Percentiles rank a stretch among this genome's conserved stretches.
phyloP scores from a whole-genome alignment of 2,329 filamentous ascomycete genomes.

The Boeremia lycopersici region DNA sequence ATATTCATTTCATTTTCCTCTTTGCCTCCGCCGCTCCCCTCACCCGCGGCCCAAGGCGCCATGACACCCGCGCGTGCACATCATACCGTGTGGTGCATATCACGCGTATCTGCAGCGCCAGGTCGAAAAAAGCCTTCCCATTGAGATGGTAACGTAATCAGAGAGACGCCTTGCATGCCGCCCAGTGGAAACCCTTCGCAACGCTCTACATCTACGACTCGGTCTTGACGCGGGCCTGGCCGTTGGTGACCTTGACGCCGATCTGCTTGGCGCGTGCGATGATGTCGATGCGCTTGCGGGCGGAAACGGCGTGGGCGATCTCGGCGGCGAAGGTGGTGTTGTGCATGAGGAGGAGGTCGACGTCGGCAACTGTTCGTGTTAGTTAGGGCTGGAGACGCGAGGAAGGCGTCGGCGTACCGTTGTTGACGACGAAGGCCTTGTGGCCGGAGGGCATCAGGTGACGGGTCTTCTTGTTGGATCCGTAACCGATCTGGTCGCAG shows the following conservation, averaged over 20 bases:
- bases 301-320: constrained; percentile 97
- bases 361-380: constrained; percentile 68
- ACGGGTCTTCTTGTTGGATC: constrained; percentile 99
- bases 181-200: constrained; percentile 30
- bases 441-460: constrained; percentile 99
- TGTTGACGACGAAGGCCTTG: constrained; percentile 99
- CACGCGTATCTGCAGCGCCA: constrained; percentile 3
- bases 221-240: constrained; percentile 98
- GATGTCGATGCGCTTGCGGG: constrained; percentile 98
- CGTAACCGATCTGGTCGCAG: constrained; percentile 83
- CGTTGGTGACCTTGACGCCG: constrained; percentile 99
- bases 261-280: constrained; percentile 96
- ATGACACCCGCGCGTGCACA: too few species aligned
- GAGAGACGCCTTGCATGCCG: constrained; percentile 48
- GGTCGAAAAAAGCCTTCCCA: constrained; percentile 41
- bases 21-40: constrained; percentile 15
- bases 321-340: constrained; percentile 99
- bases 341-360: constrained; percentile 99
- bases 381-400: constrained; percentile 25
- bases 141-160: constrained; percentile 46
- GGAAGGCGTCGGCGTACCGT: constrained; percentile 55
- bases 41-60: constrained; percentile 16
- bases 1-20: constrained; percentile 39
- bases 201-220: constrained; percentile 66
- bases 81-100: too few species aligned